phyloP scores from a whole-genome alignment of 495 filamentous ascomycete species.

The Hypoxylon lienhwacheense region DNA sequence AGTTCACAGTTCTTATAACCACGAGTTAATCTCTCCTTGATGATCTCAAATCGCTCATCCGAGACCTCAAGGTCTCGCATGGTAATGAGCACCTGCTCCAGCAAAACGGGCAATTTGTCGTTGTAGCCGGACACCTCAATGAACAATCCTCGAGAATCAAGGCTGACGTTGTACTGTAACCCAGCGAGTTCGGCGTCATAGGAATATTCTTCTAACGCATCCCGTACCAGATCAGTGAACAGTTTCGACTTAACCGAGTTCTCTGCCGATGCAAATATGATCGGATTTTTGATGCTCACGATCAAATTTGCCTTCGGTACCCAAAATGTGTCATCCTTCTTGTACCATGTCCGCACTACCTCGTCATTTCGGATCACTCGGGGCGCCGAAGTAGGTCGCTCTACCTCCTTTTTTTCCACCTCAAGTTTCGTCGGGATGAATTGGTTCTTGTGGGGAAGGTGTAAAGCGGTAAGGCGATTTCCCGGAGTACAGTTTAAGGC shows the following conservation, averaged over 20 bases:
- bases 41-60: constrained; percentile 83
- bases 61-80: constrained; percentile 84
- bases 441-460: constrained; percentile 91
- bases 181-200: constrained; percentile 96
- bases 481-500: constrained; percentile 60
- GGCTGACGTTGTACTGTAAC: constrained; percentile 75
- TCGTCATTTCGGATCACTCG: constrained; percentile 88
- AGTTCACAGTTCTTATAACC: constrained; percentile 83
- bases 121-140: constrained; percentile 89
- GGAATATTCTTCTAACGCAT: constrained; percentile 90
- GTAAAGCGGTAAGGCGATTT: constrained; percentile 68
- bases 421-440: constrained; percentile 94
- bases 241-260: constrained; percentile 76
- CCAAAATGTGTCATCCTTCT: constrained; percentile 99
- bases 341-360: constrained; percentile 86
- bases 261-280: constrained; percentile 74
- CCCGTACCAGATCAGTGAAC: constrained; percentile 84
- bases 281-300: constrained; percentile 75
- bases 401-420: constrained; percentile 88
- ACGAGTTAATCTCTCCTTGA: constrained; percentile 81
- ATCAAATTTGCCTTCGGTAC: constrained; percentile 90
- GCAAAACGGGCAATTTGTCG: constrained; percentile 87
- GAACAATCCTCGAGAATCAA: constrained; percentile 71
- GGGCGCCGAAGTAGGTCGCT: constrained; percentile 71
- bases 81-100: constrained; percentile 86